Conservation (phyloP, 1,284 basidiomycete genomes). For the Naganishia sp. region DNA sequence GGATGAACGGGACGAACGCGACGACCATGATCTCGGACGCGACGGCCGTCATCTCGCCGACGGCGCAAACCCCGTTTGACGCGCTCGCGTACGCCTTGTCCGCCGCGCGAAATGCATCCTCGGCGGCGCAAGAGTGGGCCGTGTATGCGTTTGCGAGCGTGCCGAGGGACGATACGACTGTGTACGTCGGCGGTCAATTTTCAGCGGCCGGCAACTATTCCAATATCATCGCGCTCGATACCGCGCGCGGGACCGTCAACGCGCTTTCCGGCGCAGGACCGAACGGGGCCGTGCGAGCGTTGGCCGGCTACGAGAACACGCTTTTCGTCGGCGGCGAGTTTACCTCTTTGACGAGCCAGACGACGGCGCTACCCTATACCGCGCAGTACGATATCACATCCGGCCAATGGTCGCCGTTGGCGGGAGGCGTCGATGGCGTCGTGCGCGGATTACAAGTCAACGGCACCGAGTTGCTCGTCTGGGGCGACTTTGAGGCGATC, state of each 20-base stretch:
- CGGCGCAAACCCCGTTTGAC: constrained; percentile 70
- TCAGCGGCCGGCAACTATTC: constrained; percentile 60
- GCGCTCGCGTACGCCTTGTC: constrained; percentile 63
- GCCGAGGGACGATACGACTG: constrained; percentile 56
- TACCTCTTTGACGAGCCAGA: constrained; percentile 55
- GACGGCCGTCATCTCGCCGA: constrained; percentile 50
- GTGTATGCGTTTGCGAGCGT: constrained; percentile 64
- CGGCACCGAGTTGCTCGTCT: background rate
- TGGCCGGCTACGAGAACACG: constrained; percentile 72
- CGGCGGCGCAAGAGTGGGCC: constrained; percentile 53
- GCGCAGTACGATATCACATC: constrained; percentile 8
- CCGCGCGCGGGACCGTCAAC: constrained; percentile 58
- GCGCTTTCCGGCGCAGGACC: constrained; percentile 66
- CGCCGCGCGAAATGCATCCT: constrained; percentile 40
- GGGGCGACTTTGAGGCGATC: constrained; percentile 9
- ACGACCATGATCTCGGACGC: constrained; percentile 56
- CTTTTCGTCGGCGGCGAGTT: constrained; percentile 77
- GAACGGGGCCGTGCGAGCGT: constrained; percentile 69
- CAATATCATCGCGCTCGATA: constrained; percentile 74
- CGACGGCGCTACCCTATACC: background rate
- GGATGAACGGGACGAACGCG: constrained; percentile 60
- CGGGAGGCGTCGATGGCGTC: constrained; percentile 11
- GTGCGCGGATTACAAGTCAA: background rate
- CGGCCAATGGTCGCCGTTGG: background rate
- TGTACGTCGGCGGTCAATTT: constrained; percentile 81